A percentile compares a stretch with the other conserved stretches of the same genome.
Conservation (phyloP, 2,329 filamentous ascomycete species). For the Calonectria pseudoturangicola region DNA sequence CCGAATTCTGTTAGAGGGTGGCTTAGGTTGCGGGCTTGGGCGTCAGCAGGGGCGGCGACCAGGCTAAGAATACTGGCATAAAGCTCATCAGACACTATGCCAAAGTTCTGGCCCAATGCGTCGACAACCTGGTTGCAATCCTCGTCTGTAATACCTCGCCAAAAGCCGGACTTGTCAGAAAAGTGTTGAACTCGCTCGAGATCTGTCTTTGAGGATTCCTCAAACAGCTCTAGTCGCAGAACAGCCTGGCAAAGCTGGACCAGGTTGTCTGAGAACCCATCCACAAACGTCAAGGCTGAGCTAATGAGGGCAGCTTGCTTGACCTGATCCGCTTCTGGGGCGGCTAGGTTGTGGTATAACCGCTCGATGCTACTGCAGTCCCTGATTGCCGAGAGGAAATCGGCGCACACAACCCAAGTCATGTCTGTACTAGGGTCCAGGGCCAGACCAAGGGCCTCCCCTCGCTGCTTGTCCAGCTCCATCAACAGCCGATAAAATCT, state of each 20-base stretch:
- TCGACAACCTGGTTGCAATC: slow-evolving; percentile 82
- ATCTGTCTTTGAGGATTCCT: slow-evolving; percentile 81
- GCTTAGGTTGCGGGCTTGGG: slow-evolving; percentile 66
- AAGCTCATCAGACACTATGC: slow-evolving; percentile 72
- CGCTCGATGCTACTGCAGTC: slow-evolving; percentile 87
- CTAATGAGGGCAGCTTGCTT: slow-evolving; percentile 78
- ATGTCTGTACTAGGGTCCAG: slow-evolving; percentile 82
- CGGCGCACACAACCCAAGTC: slow-evolving; percentile 90
- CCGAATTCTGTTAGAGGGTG: slow-evolving; percentile 84
- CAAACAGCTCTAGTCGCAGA: slow-evolving; percentile 83
- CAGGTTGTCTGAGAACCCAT: slow-evolving; percentile 81
- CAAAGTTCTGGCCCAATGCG: slow-evolving; percentile 80
- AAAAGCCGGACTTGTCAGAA: slow-evolving; percentile 86
- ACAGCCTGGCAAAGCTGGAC: slow-evolving; percentile 80
- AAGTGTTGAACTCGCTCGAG: slow-evolving; percentile 85
- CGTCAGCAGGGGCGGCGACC: slow-evolving; percentile 67
- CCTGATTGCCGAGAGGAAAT: slow-evolving; percentile 86
- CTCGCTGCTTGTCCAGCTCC: slow-evolving; percentile 89
- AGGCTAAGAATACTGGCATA: slow-evolving; percentile 71
- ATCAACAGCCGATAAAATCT: slow-evolving; percentile 90
- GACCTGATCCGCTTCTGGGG: slow-evolving; percentile 71
- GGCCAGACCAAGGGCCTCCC: slow-evolving; percentile 86
- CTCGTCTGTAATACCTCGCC: slow-evolving; percentile 87
- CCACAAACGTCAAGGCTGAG: slow-evolving; percentile 82
- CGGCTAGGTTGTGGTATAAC: slow-evolving; percentile 79